Evolutionary conservation across 192 early-diverging fungal species (phyloP).

Genomic region (Gaertneriomyces sp.): DNA sequence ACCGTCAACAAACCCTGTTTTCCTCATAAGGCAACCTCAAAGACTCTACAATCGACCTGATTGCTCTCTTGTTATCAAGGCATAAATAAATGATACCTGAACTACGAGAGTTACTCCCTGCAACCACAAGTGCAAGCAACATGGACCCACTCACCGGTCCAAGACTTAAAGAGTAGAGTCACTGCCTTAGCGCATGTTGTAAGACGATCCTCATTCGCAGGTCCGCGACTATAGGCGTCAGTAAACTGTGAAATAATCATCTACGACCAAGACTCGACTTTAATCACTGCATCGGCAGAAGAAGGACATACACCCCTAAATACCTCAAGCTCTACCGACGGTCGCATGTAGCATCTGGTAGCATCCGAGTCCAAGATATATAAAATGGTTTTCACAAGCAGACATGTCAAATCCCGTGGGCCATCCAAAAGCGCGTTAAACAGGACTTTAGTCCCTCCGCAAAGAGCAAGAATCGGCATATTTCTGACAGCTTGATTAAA

Average conservation of each 20-base stretch:
- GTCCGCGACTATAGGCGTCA: constrained; percentile 65
- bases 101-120: not conserved
- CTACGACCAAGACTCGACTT: constrained; percentile 27
- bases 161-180: constrained; percentile 63
- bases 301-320: too few relatives aligned
- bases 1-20: constrained; percentile 48
- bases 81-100: constrained; percentile 71
- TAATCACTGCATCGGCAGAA: too few relatives aligned
- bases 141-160: constrained; percentile 48
- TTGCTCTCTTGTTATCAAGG: constrained; percentile 64
- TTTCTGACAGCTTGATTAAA: constrained; percentile 53
- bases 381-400: constrained; percentile 61
- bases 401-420: constrained; percentile 54
- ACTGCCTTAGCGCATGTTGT: constrained; percentile 61
- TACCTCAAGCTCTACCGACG: constrained; percentile 76
- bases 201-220: constrained; percentile 62
- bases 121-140: not conserved
- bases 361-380: constrained; percentile 70
- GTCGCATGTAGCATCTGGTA: constrained; percentile 61
- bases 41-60: constrained; percentile 67
- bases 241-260: constrained; percentile 76
- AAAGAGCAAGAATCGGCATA: constrained; percentile 52
- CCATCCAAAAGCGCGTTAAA: constrained; percentile 66
- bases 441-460: constrained; percentile 67
- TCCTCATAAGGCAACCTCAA: constrained; percentile 66